Base-by-base conservation (phyloP, 805 yeast species). In the Kodamaea kakaduensis region DNA sequence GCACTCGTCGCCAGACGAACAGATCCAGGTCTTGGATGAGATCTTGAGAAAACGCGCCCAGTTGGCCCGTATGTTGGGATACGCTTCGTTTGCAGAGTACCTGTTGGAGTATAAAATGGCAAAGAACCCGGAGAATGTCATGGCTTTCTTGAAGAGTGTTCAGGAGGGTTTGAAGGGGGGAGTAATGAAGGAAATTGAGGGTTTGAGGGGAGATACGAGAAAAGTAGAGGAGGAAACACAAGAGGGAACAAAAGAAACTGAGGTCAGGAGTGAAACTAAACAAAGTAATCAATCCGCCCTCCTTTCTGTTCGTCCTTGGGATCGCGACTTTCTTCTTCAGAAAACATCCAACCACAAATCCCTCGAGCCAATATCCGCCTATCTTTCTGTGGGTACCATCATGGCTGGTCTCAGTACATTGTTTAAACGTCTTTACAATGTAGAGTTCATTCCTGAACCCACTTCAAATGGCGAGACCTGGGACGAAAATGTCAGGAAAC, bases 71-170 rank as follows among this genome's bases (percentile, higher is more conserved):
- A 66, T 86, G 59, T 67, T 90, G 64, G 90, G 94, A 0, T 75
- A 76, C 50, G 47, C 61, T 15, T 78, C 83, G 22, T 93, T 67
- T 59, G 77, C 90, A 0, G 81, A 82, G 25, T 89, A 93, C 52
- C 94, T 86, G 52, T 62, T 93, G 21, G 78, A 77, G 41, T 95
- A 87, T 42, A 93, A 93, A 56, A 85, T 93, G 95, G 95, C 95
- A 6, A 78, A 78, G 42, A 71, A 61, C 7, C 94, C 96, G 0
- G 77, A 75, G 24, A 78, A 85, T 48, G 98, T 89, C 2, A 56
- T 67, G 42, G 67, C 79, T 7, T 88, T 93, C 45, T 60, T 93
- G 35, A 58, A 66, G 2, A 77, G 79, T 25, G 57, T 89, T 35
- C 75, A 82, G 8, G 54, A 57, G 3, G 43, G 72, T 9, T 44